A percentile compares a stretch with the other conserved stretches of the same genome.
Evolutionary conservation across 768 basidiomycete genomes (phyloP).

Genomic region (Phaeotremella fagi): DNA sequence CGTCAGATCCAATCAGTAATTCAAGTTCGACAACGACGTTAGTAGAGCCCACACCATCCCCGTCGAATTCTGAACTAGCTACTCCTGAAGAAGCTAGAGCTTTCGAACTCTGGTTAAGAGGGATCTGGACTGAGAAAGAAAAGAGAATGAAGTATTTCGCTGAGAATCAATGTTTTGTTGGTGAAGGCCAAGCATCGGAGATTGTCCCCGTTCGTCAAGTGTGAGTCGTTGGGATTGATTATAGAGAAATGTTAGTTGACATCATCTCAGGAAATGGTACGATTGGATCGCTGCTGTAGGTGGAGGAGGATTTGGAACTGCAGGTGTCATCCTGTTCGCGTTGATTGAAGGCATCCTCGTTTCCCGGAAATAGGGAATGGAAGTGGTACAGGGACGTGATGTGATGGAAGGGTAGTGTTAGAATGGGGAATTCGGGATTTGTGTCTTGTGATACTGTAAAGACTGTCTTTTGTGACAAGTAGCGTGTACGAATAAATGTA

Average conservation of each 20-base stretch:
- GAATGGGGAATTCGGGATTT: too few species aligned
- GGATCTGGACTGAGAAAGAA: slow-evolving; percentile 83
- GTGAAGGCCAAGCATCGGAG: slow-evolving; percentile 12
- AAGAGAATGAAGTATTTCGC: slow-evolving; percentile 64
- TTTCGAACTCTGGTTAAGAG: slow-evolving; percentile 80
- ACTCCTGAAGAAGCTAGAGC: slow-evolving; percentile 57
- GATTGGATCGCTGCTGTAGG: slow-evolving; percentile 35
- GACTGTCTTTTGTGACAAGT: too few species aligned
- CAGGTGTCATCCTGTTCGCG: slow-evolving; percentile 2
- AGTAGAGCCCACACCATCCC: neutral
- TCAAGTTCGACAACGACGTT: neutral
- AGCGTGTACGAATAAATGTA: too few species aligned
- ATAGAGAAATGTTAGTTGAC: neutral
- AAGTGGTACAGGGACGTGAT: too few species aligned
- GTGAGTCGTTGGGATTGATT: slow-evolving; percentile 18
- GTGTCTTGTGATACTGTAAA: too few species aligned
- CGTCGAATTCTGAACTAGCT: slow-evolving; percentile 44
- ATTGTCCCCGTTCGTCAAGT: slow-evolving; percentile 27
- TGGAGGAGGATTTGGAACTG: slow-evolving; percentile 29
- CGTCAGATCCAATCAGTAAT: slow-evolving; percentile 2
- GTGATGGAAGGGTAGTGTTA: too few species aligned
- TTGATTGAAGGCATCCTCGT: slow-evolving; percentile 4
- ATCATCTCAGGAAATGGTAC: slow-evolving; percentile 27
- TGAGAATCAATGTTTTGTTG: slow-evolving; percentile 54
- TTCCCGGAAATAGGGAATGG: too few species aligned